Base-by-base conservation (phyloP, 108 stramenopile species). In the Cylindrotheca closterium region DNA sequence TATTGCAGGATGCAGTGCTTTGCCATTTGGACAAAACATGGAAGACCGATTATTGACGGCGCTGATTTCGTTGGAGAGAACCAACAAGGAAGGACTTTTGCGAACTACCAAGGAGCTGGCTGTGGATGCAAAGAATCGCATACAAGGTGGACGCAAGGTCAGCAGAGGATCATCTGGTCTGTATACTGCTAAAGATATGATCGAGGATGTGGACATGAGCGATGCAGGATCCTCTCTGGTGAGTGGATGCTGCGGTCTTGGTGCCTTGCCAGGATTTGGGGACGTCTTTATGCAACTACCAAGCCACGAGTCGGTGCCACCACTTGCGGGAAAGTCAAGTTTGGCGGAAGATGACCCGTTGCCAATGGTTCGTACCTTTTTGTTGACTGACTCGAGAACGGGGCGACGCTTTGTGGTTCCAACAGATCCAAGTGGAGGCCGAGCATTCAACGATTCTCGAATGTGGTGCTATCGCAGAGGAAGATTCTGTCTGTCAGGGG, bases 391-490 rank as follows among this genome's bases (percentile, higher is more conserved):
- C 64, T 57, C 66, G 29, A 70, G 64, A 48, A 90, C 85, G 4
- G 93, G 93, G 18, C 70, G 89, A n/a, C 74, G 89, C 8, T 94
- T 84, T 75, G 86, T 77, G 18, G 93, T 94, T 3, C 93, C 93
- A 1, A 80, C 79, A 23, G 88, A 94, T 42, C 87, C 89, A 1
- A 87, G 82, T 29, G 93, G 93, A 28, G 93, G 93, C 26, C 71
- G 93, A 19, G 62, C 74, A 8, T 94, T 94, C 62, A 89, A 91
- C 52, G 93, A 94, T 42, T 68, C 70, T 53, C 79, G 93, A 10
- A 73, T 77, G 10, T 94, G 93, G 93, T 94, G 93, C 71, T 94
- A 89, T 69, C 71, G 93, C 49, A 48, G 93, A 49, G 93, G 93
- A 7, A 70, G 93, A 34, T 94, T 85, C 62, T 94, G 93, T 48